Base-by-base conservation (phyloP, 768 basidiomycete species). In the Leucosporidium creatinivorum region DNA sequence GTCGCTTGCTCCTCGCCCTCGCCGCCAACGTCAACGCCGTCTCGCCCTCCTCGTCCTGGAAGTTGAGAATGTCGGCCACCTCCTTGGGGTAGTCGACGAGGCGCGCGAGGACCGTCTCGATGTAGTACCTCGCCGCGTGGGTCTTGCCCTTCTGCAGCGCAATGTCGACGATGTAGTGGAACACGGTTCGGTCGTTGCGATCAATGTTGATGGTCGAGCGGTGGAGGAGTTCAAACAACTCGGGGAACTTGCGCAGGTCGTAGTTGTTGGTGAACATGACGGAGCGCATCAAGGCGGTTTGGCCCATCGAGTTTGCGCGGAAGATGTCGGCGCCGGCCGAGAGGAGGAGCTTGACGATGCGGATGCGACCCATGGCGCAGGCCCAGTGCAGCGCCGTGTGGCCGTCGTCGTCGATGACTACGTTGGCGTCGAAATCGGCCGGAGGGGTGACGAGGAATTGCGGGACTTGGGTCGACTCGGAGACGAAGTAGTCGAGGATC, bases 241-340 rank as follows among this genome's bases (percentile, higher is more conserved):
- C 94, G 3, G 93, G 91, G 75, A 99, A 99, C 78, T 99, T 99
- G 73, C 96, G 89, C 57, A 98, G 89, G 78, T 99, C 96, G 77
- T 99, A 99, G 78, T 98, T 99, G 79, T 99, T 99, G 59, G 91
- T 91, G 78, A 98, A 99, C 94, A 98, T 98, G 74, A 99, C 96
- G 75, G 88, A 88, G 21, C 96, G 90, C 96, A 99, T 99, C 52
- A 99, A 81, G 1, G 94, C 89, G 19, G 96, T 98, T 79, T 98
- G 96, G 4, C 96, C 96, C 17, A 91, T 85, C 75, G 89, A 90
- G 81, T 98, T 99, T 71, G 93, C 92, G 73, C 89, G 87, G 82
- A 94, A 99, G 71, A 96, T 91, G 77, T 97, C 93, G 19, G 94
- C 94, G 25, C 93, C 93, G 4, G 93, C 89, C 0, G 91, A 88